These are phyloP conservation scores for Stagonosporopsis cucurbitacearum DNA, from an alignment of 2,329 filamentous ascomycete genomes.

Conservation along the genomic window DNA sequence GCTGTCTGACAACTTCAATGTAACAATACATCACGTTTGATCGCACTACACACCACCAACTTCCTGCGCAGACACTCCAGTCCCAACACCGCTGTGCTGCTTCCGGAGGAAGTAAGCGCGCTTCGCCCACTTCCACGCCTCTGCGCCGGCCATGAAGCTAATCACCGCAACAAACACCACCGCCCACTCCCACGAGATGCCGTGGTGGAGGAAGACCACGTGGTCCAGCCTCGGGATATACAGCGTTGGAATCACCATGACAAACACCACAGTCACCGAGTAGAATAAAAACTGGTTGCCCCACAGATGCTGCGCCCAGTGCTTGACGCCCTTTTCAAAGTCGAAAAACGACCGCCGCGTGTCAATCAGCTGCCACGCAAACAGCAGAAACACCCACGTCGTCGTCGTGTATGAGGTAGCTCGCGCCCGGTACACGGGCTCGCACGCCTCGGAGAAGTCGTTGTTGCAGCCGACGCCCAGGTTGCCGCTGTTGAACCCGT, in stretches of 20 bases:
- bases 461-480: slow-evolving; percentile 39
- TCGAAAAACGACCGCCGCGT: slow-evolving; percentile 75
- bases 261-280: slow-evolving; percentile 43
- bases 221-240: slow-evolving; percentile 74
- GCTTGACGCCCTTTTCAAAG: slow-evolving; percentile 53
- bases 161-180: slow-evolving; percentile 64
- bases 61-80: not conserved
- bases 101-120: slow-evolving; percentile 48
- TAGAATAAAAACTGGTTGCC: slow-evolving; percentile 64
- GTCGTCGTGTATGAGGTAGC: slow-evolving; percentile 76
- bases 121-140: slow-evolving; percentile 72
- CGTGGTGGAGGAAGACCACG: slow-evolving; percentile 66
- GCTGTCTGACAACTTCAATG: not conserved
- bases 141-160: slow-evolving; percentile 69
- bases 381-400: slow-evolving; percentile 75
- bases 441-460: slow-evolving; percentile 31
- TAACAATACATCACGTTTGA: not conserved
- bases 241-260: slow-evolving; percentile 40
- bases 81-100: not conserved
- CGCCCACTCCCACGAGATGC: slow-evolving; percentile 72
- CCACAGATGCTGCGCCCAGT: slow-evolving; percentile 62
- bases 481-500: not conserved
- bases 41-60: not conserved
- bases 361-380: slow-evolving; percentile 75
- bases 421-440: slow-evolving; percentile 35